Evolutionary conservation across 2,329 filamentous ascomycete species (phyloP), one percentile per base, ranked within the genome.

Genomic region (Talaromyces atroroseus): DNA sequence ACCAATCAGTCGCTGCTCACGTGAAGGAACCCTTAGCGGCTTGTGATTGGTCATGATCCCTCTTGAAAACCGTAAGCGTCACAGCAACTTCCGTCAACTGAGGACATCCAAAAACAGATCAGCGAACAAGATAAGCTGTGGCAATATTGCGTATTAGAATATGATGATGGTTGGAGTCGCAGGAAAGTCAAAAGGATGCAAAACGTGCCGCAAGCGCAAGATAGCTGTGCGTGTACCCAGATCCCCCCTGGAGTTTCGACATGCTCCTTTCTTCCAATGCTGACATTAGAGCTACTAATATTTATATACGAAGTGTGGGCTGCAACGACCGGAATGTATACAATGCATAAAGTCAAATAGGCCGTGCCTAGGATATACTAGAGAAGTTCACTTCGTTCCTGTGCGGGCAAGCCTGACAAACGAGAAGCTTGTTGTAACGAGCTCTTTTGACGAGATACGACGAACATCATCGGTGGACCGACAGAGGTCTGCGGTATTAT

Each of bases 271-370:
- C n/a, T 16, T 42, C 16, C 38, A 42, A 21, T 10, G 44, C 38
- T 51, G 45, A 57, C 16, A 5, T 34, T 1, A 20, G 40, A 26
- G 20, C 18, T 20, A 18, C 34, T 42, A 32, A 18, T 45, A 44
- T 26, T 18, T n/a, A 5, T 18, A 23, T 11, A 21, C 32, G 6
- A 64, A 70, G 67, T 71, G 68, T 59, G 67, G 65, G 36, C 62
- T 68, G 18, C 58, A 67, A 59, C 61, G 58, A 44, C 68, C 68
- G 12, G 42, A 40, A 11, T 71, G 68, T 60, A 53, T 56, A 12
- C 66, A 69, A 57, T 71, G 68, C 45, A 61, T 63, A 21, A 63
- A 63, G 49, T 69, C 67, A 10, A 65, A 64, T 12, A 62, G 68
- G 54, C 49, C 52, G n/a, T 71, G 68, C 54, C 57, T 58, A 6